Conservation (phyloP, 768 basidiomycete species). For the Agaricus blazei region DNA sequence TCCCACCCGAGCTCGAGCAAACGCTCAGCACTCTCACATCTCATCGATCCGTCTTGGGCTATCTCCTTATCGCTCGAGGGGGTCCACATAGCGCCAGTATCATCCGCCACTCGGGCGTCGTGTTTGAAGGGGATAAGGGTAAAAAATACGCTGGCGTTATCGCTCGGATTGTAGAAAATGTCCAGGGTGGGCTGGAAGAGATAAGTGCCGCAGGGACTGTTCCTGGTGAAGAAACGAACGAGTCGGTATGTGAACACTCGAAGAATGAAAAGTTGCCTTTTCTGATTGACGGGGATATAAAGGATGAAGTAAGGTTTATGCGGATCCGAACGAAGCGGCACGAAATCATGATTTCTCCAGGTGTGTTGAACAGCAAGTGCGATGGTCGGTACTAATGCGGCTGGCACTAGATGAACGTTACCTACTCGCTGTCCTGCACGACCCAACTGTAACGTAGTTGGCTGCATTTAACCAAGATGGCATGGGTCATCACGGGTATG, state of each 20-base stretch:
- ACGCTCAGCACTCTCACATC: slow-evolving; percentile 72
- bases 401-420: slow-evolving; percentile 63
- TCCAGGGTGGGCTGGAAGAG: slow-evolving; percentile 76
- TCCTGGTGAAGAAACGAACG: slow-evolving; percentile 29
- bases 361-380: slow-evolving; percentile 28
- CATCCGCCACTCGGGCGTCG: slow-evolving; percentile 78
- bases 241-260: slow-evolving; percentile 40
- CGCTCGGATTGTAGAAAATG: slow-evolving; percentile 70
- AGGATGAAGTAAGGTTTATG: slow-evolving; percentile 89
- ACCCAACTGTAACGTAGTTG: slow-evolving; percentile 33
- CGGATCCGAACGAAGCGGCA: slow-evolving; percentile 88
- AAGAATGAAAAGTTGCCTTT: not conserved
- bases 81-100: slow-evolving; percentile 59
- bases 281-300: not conserved
- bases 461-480: not conserved
- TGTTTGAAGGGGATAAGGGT: slow-evolving; percentile 84
- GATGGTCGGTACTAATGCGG: not conserved
- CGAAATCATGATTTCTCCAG: slow-evolving; percentile 92
- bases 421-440: slow-evolving; percentile 79
- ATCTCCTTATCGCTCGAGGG: slow-evolving; percentile 75
- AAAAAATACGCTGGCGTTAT: slow-evolving; percentile 69
- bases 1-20: slow-evolving; percentile 80
- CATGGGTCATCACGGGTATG: slow-evolving; percentile 11
- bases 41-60: slow-evolving; percentile 83
- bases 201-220: slow-evolving; percentile 36